These are phyloP conservation scores for Colletotrichum shisoi DNA, from an alignment of 2,329 filamentous ascomycete species.

Conservation along the genomic window DNA sequence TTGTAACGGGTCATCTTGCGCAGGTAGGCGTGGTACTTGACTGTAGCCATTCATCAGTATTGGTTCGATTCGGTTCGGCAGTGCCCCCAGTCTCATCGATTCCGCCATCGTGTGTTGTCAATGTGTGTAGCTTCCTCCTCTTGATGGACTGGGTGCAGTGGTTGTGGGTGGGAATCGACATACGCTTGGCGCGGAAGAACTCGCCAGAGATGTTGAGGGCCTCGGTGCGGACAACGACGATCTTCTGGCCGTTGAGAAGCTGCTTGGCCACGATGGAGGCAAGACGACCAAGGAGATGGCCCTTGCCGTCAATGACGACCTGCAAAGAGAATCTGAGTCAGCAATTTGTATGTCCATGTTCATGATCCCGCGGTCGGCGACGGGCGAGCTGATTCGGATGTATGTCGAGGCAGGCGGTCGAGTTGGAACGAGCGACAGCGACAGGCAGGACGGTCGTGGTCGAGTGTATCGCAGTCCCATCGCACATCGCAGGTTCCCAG, in stretches of 20 bases:
- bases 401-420: neutral
- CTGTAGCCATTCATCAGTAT: conserved; percentile 69
- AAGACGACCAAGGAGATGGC: conserved; percentile 98
- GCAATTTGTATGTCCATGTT: conserved; percentile 21
- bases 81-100: neutral
- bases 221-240: conserved; percentile 98
- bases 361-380: neutral
- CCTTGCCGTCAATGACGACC: conserved; percentile 99
- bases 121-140: neutral
- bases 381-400: conserved; percentile 4
- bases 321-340: conserved; percentile 54
- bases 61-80: conserved; percentile 2
- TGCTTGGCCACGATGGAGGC: conserved; percentile 99
- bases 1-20: conserved; percentile 99
- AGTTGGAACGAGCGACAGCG: neutral
- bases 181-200: conserved; percentile 99
- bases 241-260: conserved; percentile 98
- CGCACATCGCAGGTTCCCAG: neutral
- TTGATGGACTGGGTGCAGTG: conserved; percentile 20
- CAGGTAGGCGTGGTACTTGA: conserved; percentile 99
- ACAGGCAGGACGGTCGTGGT: neutral
- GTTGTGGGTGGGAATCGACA: conserved; percentile 58
- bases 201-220: conserved; percentile 99
- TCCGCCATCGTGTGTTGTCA: neutral
- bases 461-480: neutral